phyloP scores from a whole-genome alignment of 2,329 filamentous ascomycete species.

The Sarocladium kiliense region DNA sequence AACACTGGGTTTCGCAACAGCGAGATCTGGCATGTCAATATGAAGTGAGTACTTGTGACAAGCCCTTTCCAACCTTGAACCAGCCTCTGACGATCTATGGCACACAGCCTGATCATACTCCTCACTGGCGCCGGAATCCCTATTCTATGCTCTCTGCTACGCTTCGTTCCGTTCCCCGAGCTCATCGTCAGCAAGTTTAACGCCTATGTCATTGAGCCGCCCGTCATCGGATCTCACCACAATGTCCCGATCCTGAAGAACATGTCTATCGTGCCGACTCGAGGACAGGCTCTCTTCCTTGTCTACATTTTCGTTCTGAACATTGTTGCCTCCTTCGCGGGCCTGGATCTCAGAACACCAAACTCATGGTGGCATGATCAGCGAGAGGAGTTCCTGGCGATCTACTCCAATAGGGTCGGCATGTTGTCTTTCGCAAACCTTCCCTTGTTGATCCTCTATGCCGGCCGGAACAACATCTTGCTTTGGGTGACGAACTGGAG shows the following conservation, averaged over 20 bases:
- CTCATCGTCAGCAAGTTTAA: conserved; percentile 9
- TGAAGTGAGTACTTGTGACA: not conserved
- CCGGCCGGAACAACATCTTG: conserved; percentile 38
- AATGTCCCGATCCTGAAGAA: conserved; percentile 9
- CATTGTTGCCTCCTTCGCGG: conserved; percentile 23
- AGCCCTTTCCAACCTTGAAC: not conserved
- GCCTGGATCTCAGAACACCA: conserved; percentile 19
- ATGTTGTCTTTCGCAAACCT: conserved; percentile 31
- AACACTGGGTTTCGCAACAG: conserved; percentile 12
- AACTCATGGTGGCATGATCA: conserved; percentile 20
- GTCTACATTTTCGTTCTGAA: conserved; percentile 27
- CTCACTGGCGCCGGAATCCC: conserved; percentile 11
- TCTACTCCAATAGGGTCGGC: conserved; percentile 28
- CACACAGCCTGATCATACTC: conserved; percentile 8
- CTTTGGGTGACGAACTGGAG: conserved; percentile 41
- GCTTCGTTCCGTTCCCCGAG: conserved; percentile 19
- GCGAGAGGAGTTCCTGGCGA: not conserved
- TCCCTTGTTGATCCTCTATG: conserved; percentile 34
- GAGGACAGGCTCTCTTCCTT: conserved; percentile 34
- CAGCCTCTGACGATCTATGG: not conserved
- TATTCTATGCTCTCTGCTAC: conserved; percentile 21
- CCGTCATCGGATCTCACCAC: conserved; percentile 13
- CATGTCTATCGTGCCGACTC: conserved; percentile 24
- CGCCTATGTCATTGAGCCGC: conserved; percentile 16
- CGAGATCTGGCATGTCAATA: conserved; percentile 11